These are phyloP conservation scores for Croton setiger DNA, from an alignment of 441 rosid species.

Conservation along the genomic window DNA sequence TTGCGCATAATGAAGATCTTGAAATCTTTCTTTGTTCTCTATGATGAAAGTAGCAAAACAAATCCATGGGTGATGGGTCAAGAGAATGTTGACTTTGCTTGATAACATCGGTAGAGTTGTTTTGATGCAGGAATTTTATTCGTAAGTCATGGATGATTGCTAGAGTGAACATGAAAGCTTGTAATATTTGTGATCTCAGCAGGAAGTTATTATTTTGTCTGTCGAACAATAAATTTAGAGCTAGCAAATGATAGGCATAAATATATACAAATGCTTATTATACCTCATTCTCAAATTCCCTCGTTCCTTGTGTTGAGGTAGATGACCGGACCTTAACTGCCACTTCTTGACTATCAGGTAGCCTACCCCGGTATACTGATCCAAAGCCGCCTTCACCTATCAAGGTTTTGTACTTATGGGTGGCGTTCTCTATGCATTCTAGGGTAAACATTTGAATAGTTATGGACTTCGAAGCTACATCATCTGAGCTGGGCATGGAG, in stretches of 20 bases:
- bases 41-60: neutral
- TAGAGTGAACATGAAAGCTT: neutral
- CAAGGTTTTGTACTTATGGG: conserved; percentile 48
- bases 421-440: conserved; percentile 46
- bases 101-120: neutral
- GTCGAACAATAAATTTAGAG: conserved; percentile 3
- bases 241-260: neutral
- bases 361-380: conserved; percentile 61
- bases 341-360: conserved; percentile 65
- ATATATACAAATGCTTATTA: neutral
- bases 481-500: conserved; percentile 44
- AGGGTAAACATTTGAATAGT: conserved; percentile 44
- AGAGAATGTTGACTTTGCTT: neutral
- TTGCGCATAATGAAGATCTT: neutral
- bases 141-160: neutral
- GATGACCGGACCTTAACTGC: conserved; percentile 81
- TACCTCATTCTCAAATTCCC: conserved; percentile 81
- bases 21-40: conserved; percentile 1
- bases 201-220: neutral
- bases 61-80: neutral
- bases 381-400: conserved; percentile 85
- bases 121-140: neutral
- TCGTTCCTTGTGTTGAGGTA: conserved; percentile 72
- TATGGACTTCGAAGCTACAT: conserved; percentile 40
- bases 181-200: neutral